Percentiles rank a stretch among this genome's conserved stretches.
Evolutionary conservation across 163 green algal species (phyloP).

Genomic region (Chlorella variabilis): DNA sequence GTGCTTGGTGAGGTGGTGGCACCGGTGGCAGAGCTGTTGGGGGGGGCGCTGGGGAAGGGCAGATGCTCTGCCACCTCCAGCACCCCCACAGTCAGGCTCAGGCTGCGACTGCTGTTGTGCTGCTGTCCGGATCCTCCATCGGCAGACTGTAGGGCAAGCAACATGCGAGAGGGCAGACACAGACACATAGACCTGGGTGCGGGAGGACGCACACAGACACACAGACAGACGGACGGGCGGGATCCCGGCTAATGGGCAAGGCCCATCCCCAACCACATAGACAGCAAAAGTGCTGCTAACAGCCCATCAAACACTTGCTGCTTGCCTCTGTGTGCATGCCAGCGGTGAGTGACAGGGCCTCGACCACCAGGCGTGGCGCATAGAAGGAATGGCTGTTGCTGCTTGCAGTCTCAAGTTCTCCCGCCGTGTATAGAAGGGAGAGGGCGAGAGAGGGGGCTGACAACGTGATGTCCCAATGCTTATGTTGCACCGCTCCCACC

Average conservation of each 20-base stretch:
- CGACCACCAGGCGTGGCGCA: slow-evolving; percentile 12
- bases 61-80: slow-evolving; percentile 37
- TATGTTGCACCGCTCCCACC: not conserved
- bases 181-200: no score
- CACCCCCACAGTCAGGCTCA: slow-evolving; percentile 2
- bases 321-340: not conserved
- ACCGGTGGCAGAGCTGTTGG: not conserved
- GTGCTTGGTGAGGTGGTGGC: not conserved
- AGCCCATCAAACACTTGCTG: no score
- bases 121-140: not conserved
- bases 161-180: no score
- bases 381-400: not conserved
- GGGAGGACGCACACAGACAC: no score
- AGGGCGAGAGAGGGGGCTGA: slow-evolving; percentile 19
- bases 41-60: slow-evolving; percentile 14
- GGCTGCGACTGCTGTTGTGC: not conserved
- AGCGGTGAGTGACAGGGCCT: slow-evolving; percentile 2
- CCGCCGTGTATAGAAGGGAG: slow-evolving; percentile 21
- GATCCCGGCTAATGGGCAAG: no score
- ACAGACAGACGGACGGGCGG: no score
- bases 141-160: not conserved
- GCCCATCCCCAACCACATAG: no score
- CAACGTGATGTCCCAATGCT: not conserved
- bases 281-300: no score
- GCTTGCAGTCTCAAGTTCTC: not conserved